Conservation (phyloP, 2,329 filamentous ascomycete species). For the Sporothrix globosa region DNA sequence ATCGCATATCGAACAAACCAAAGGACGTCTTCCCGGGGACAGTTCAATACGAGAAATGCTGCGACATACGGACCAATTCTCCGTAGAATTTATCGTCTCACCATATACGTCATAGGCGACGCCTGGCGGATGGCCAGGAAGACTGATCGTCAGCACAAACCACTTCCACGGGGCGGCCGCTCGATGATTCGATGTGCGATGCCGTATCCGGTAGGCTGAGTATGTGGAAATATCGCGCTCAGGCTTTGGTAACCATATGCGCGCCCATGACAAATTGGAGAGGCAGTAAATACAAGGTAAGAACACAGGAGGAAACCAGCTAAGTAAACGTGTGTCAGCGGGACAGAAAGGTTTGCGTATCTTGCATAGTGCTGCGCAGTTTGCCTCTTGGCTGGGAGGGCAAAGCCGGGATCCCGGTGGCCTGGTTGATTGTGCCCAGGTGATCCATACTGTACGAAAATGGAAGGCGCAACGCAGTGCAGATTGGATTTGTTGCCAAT, state of each 20-base stretch:
- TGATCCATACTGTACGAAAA: neutral
- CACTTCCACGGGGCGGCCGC: neutral
- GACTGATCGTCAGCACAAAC: constrained; percentile 11
- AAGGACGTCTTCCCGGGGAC: neutral
- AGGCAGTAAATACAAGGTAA: constrained; percentile 3
- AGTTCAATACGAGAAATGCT: neutral
- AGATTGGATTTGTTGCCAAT: neutral
- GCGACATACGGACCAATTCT: too few species aligned
- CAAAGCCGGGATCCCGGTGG: neutral
- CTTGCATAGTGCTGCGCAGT: neutral
- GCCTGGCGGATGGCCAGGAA: constrained; percentile 1
- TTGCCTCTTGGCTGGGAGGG: constrained; percentile 1
- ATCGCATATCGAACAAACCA: neutral
- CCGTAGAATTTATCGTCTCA: neutral
- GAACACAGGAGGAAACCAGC: constrained; percentile 4
- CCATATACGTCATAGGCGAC: constrained; percentile 6
- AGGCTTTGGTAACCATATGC: neutral
- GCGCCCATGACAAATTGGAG: constrained; percentile 19
- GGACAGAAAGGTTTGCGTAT: constrained; percentile 3
- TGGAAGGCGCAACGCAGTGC: neutral
- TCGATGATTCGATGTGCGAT: neutral
- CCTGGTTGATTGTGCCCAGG: too few species aligned
- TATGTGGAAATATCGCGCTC: neutral
- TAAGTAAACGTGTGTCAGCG: neutral
- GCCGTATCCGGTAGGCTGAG: constrained; percentile 2